Evolutionary conservation across 2,329 filamentous ascomycete species (phyloP).

Genomic region (Nemania diffusa): DNA sequence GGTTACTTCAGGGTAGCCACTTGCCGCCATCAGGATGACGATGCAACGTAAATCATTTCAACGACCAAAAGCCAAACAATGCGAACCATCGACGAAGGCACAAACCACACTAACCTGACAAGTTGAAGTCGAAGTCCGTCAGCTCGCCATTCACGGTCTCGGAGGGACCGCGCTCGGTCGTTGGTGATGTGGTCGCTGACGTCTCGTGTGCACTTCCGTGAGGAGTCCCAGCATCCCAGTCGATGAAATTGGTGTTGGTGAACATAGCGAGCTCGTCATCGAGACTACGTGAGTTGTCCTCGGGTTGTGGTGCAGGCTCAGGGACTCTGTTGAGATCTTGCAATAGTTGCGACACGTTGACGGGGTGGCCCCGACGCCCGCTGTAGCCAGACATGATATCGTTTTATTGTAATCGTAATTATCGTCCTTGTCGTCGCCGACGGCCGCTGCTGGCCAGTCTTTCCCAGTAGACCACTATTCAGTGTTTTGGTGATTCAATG

Average conservation of each 20-base stretch:
- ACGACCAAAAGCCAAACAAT: background rate
- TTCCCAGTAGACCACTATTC: background rate
- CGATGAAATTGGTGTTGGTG: conserved; percentile 84
- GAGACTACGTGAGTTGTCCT: conserved; percentile 35
- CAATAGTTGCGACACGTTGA: conserved; percentile 91
- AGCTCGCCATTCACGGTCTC: conserved; percentile 37
- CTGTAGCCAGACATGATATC: conserved; percentile 61
- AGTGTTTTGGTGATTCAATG: background rate
- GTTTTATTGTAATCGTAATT: background rate
- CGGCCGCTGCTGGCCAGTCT: background rate
- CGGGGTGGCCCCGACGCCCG: conserved; percentile 72
- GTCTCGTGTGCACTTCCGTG: conserved; percentile 39
- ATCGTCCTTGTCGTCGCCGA: background rate
- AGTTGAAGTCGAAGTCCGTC: conserved; percentile 45
- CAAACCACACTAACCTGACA: conserved; percentile 44
- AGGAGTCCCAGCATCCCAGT: conserved; percentile 66
- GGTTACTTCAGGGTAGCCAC: conserved; percentile 1
- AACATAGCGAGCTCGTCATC: conserved; percentile 78
- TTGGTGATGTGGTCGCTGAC: conserved; percentile 43
- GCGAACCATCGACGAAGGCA: conserved; percentile 12
- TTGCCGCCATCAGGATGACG: background rate
- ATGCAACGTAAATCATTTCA: conserved; percentile 6
- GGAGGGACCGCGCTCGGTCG: conserved; percentile 39
- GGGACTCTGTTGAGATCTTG: conserved; percentile 83
- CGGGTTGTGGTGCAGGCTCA: conserved; percentile 64